Conservation (phyloP, 2,329 filamentous ascomycete genomes). For the Calycina marina region DNA sequence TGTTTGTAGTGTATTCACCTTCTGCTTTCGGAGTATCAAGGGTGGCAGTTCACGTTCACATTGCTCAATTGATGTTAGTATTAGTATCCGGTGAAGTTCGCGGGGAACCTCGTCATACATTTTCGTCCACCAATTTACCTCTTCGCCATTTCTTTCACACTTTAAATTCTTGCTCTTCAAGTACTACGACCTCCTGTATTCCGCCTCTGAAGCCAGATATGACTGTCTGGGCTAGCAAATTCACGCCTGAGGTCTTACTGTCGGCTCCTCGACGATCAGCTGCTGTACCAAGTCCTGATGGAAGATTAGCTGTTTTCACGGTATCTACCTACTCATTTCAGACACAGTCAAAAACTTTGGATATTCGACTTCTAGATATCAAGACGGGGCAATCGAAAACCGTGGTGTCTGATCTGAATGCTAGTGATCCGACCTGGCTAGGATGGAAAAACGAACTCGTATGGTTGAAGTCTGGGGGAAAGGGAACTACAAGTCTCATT, state of each 20-base stretch:
- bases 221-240: slow-evolving; percentile 56
- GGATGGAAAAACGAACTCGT: slow-evolving; percentile 18
- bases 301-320: slow-evolving; percentile 50
- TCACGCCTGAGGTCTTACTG: slow-evolving; percentile 65
- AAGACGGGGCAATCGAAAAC: slow-evolving; percentile 47
- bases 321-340: slow-evolving; percentile 70
- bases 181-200: neutral
- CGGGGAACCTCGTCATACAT: no score
- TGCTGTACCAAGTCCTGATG: slow-evolving; percentile 53
- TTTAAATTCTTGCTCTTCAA: neutral
- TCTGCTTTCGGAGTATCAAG: neutral
- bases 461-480: slow-evolving; percentile 36
- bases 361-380: slow-evolving; percentile 59
- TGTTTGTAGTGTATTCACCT: no score
- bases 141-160: neutral
- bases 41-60: no score
- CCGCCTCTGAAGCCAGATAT: slow-evolving; percentile 27
- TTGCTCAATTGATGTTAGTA: no score
- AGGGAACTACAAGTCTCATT: slow-evolving; percentile 24
- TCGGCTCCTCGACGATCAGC: slow-evolving; percentile 59
- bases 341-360: slow-evolving; percentile 50
- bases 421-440: slow-evolving; percentile 65
- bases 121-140: neutral
- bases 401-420: slow-evolving; percentile 48
- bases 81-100: no score